Evolutionary conservation across 2,329 filamentous ascomycete species (phyloP).

Genomic region (Lecanicillium sp.): DNA sequence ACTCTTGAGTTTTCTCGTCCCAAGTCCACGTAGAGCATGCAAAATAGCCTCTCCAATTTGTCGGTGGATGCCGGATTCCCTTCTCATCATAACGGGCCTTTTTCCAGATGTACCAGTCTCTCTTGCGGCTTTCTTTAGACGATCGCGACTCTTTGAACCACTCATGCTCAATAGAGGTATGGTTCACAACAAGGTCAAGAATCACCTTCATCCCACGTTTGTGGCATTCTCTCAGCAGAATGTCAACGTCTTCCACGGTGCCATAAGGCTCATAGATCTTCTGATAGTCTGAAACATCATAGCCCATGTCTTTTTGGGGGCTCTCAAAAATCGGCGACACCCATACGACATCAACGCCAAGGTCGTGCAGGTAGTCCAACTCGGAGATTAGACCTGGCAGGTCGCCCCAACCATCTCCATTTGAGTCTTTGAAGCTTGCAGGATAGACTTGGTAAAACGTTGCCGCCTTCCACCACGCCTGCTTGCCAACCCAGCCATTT

Average conservation of each 20-base stretch:
- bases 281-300: constrained; percentile 63
- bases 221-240: constrained; percentile 50
- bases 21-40: constrained; percentile 58
- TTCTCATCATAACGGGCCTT: constrained; percentile 42
- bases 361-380: constrained; percentile 41
- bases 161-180: constrained; percentile 61
- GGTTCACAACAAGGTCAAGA: constrained; percentile 69
- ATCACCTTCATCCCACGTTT: constrained; percentile 59
- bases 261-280: constrained; percentile 57
- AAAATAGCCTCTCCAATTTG: constrained; percentile 63
- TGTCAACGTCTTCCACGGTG: constrained; percentile 55
- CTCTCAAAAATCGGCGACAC: constrained; percentile 56
- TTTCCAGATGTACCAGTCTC: constrained; percentile 59
- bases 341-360: constrained; percentile 58
- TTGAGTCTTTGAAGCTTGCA: constrained; percentile 46
- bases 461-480: constrained; percentile 47
- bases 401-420: constrained; percentile 52
- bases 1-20: constrained; percentile 62
- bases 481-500: constrained; percentile 18
- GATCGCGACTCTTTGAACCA: constrained; percentile 63
- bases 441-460: constrained; percentile 53
- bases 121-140: constrained; percentile 52
- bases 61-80: constrained; percentile 59
- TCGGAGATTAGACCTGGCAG: constrained; percentile 53
- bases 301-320: constrained; percentile 61